phyloP scores from a whole-genome alignment of 257 asterid species.

The Solanum bulbocastanum region DNA sequence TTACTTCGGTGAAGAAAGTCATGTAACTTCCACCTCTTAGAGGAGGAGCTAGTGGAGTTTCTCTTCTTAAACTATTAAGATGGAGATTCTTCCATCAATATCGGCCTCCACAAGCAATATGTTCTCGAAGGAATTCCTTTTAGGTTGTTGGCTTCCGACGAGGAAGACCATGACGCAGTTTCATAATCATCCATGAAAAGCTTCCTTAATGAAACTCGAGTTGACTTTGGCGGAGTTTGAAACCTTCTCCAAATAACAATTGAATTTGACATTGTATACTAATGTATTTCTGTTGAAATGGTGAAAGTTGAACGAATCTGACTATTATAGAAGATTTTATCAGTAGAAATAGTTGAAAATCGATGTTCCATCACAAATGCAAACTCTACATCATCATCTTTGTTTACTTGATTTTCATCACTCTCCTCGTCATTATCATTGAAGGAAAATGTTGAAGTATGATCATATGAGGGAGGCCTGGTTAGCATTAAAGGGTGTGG shows the following conservation, averaged over 20 bases:
- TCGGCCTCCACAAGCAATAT: too few relatives aligned
- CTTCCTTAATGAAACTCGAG: constrained; percentile 38
- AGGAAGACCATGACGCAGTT: constrained; percentile 29
- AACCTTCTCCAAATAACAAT: constrained; percentile 20
- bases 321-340: constrained; percentile 57
- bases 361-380: neutral
- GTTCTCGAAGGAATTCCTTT: too few relatives aligned
- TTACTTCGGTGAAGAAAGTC: too few relatives aligned
- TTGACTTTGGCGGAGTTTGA: neutral
- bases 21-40: too few relatives aligned
- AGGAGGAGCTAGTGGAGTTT: too few relatives aligned
- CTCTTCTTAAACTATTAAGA: too few relatives aligned
- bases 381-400: constrained; percentile 17
- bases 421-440: too few relatives aligned
- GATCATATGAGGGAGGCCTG: too few relatives aligned
- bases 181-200: constrained; percentile 37
- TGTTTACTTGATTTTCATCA: too few relatives aligned
- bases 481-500: too few relatives aligned
- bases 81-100: too few relatives aligned
- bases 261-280: neutral
- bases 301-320: constrained; percentile 51
- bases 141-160: constrained; percentile 19
- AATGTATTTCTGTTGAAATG: constrained; percentile 12
- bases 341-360: constrained; percentile 18
- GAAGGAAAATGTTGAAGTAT: too few relatives aligned